A percentile compares a stretch with the other conserved stretches of the same genome.
Evolutionary conservation across 2,329 filamentous ascomycete genomes (phyloP).

Genomic region (Penicillium olsonii): DNA sequence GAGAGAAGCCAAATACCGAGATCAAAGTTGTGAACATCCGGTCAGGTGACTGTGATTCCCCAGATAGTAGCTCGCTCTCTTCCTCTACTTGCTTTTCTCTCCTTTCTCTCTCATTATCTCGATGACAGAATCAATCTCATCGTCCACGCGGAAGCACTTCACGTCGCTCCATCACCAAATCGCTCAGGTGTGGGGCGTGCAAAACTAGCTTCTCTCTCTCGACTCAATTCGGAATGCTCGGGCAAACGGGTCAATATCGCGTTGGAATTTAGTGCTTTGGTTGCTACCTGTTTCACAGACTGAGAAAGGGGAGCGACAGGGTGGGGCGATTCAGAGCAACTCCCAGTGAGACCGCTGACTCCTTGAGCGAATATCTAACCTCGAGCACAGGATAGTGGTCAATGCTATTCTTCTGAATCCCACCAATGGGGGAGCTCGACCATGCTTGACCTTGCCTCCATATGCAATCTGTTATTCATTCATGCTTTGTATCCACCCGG

Average conservation of each 20-base stretch:
- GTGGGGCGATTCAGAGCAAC: conserved; percentile 11
- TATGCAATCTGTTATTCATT: conserved; percentile 19
- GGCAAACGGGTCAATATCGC: conserved; percentile 18
- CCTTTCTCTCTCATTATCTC: too few species aligned
- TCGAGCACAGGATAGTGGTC: conserved; percentile 15
- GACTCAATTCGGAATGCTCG: conserved; percentile 20
- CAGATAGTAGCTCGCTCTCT: too few species aligned
- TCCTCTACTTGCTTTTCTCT: too few species aligned
- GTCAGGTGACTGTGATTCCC: too few species aligned
- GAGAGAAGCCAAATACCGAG: too few species aligned
- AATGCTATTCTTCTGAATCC: conserved; percentile 18
- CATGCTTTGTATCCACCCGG: conserved; percentile 18
- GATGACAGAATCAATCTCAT: too few species aligned
- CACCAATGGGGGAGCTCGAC: conserved; percentile 9
- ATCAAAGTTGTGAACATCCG: too few species aligned
- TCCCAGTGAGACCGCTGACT: conserved; percentile 13
- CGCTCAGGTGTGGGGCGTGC: conserved; percentile 14
- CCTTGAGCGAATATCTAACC: conserved; percentile 11
- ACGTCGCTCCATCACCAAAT: too few species aligned
- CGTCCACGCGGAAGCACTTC: too few species aligned
- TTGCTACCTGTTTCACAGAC: conserved; percentile 13
- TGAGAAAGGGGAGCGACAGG: conserved; percentile 16
- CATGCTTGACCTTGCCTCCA: conserved; percentile 15
- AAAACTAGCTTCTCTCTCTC: conserved; percentile 10
- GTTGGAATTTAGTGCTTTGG: conserved; percentile 14